Percentiles rank a stretch among this genome's conserved stretches.
Conservation (phyloP, 2,329 filamentous ascomycete genomes). For the Colletotrichum tofieldiae region DNA sequence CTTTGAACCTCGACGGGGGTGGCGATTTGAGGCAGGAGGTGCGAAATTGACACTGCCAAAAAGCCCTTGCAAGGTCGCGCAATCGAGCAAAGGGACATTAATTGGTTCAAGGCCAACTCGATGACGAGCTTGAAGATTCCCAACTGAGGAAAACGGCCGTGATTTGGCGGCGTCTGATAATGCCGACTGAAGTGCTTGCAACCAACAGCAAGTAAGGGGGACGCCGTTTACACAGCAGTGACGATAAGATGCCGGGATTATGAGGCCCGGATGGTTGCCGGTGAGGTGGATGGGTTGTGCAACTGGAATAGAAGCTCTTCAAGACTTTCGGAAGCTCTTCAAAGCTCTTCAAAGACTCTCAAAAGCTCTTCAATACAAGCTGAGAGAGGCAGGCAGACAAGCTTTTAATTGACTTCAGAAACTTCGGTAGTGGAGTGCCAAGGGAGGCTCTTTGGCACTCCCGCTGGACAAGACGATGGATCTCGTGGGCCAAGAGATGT, state of each 20-base stretch:
- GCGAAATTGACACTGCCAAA: conserved; percentile 31
- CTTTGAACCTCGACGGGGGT: conserved; percentile 31
- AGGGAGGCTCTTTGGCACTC: conserved; percentile 38
- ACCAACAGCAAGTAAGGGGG: conserved; percentile 9
- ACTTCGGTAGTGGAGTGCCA: conserved; percentile 40
- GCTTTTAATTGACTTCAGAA: conserved; percentile 40
- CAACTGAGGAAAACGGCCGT: conserved; percentile 22
- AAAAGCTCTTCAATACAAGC: conserved; percentile 14
- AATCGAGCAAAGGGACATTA: conserved; percentile 32
- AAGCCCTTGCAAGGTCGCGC: conserved; percentile 40
- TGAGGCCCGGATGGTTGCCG: conserved; percentile 3
- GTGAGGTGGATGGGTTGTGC: conserved; percentile 18
- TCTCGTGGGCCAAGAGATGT: conserved; percentile 43
- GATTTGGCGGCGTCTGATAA: conserved; percentile 27
- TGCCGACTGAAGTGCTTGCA: conserved; percentile 21
- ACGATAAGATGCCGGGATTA: conserved; percentile 14
- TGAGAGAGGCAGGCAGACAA: conserved; percentile 4
- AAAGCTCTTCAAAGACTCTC: conserved; percentile 24
- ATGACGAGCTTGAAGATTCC: conserved; percentile 23
- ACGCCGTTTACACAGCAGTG: conserved; percentile 7
- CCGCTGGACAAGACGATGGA: conserved; percentile 39
- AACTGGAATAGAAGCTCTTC: conserved; percentile 32
- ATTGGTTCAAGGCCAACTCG: conserved; percentile 26
- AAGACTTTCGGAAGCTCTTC: conserved; percentile 8
- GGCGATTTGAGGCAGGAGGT: conserved; percentile 34